A percentile compares a stretch with the other conserved stretches of the same genome.
These are phyloP conservation scores for Microbotryomycetes sp. DNA, from an alignment of 1,284 basidiomycete genomes.

Conservation along the genomic window DNA sequence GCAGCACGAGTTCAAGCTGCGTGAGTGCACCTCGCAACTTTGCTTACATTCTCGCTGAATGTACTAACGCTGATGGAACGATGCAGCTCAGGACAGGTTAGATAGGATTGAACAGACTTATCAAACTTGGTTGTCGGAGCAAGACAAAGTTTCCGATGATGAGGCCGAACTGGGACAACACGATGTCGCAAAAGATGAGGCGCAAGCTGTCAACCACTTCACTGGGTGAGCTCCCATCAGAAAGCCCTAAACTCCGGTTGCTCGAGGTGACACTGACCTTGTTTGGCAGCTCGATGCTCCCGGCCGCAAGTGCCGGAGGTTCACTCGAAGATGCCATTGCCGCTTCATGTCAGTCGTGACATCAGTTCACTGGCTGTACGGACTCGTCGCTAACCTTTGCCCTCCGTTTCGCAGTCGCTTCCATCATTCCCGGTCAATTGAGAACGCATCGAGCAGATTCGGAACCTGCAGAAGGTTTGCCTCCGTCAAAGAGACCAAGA, in stretches of 20 bases:
- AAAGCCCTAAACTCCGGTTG: too few relatives aligned
- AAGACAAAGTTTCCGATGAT: background rate
- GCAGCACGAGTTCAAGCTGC: background rate
- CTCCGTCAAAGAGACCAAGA: background rate
- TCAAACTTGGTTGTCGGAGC: background rate
- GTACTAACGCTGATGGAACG: too few relatives aligned
- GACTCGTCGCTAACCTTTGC: too few relatives aligned
- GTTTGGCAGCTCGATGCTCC: too few relatives aligned
- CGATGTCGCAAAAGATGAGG: background rate
- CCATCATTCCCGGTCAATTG: background rate
- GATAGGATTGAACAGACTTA: background rate
- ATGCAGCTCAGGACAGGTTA: background rate
- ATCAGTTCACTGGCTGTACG: too few relatives aligned
- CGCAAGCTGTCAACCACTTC: background rate
- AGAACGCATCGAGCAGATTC: background rate
- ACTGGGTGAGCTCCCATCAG: too few relatives aligned
- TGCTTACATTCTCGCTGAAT: too few relatives aligned
- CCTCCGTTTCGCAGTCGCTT: background rate
- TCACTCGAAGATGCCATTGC: background rate
- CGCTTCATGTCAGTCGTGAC: background rate
- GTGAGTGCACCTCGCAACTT: background rate
- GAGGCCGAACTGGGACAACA: background rate
- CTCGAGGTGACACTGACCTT: too few relatives aligned
- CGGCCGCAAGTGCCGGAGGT: too few relatives aligned
- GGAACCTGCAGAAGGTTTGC: background rate